Evolutionary conservation across 495 filamentous ascomycete species (phyloP), one percentile per base, ranked within the genome.

Genomic region (Penicillium salamii): DNA sequence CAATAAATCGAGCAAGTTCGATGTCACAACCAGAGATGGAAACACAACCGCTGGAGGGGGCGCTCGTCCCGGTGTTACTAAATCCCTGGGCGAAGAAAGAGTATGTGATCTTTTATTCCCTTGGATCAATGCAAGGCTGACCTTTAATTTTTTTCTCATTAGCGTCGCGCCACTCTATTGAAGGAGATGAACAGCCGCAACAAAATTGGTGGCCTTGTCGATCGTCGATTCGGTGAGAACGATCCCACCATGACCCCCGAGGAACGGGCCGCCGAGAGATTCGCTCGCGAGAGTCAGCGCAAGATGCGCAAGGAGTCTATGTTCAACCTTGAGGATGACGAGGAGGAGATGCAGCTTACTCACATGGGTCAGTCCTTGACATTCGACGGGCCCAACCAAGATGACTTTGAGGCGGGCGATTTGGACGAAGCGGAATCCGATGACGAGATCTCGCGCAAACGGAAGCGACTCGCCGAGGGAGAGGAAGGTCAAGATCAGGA

Each of bases 201-300:
- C 64, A 97, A 96, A 71, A 84, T 89, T 19, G 93, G 93, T 49
- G 91, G 93, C 19, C 87, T 99, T 55, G 62, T 93, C 46, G 93
- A 99, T 72, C 83, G 89, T 53, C 87, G 93, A 49, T 96, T 99
- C 67, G 93, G 95, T 67, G 93, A 99, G 70, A 88, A 93, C 53
- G 91, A 99, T 61, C 88, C 91, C 15, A 85, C 80, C 19, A 90
- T 99, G 90, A 87, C 89, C 17, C 87, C 90, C 8, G 93, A 99
- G 64, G 91, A 99, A 62, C 87, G 86, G 67, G 91, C 91, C 74
- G 82, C 91, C 50, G 86, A 96, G 68, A 80, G 93, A 65, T 97
- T 92, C 58, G 86, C 91, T 49, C 74, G 80, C 53, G 91, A 96
- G 70, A 92, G 90, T 65, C 82, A 87, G 67, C 75, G 74, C 41